Base-by-base conservation (phyloP, 306 rosid genomes). In the Trifolium repens region DNA sequence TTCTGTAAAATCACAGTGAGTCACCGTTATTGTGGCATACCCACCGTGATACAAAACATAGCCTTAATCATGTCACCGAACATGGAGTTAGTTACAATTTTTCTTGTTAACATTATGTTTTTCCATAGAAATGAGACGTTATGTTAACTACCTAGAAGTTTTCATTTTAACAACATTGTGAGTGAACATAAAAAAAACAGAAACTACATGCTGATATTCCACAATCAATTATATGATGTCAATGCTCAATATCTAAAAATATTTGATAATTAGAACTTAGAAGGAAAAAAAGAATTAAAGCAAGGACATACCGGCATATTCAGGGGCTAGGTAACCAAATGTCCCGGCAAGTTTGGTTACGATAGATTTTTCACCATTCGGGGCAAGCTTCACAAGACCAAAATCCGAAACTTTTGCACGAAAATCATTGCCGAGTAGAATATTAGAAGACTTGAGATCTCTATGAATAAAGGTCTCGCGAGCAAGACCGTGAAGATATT, bases 321-420 rank as follows among this genome's bases (percentile, higher is more conserved):
- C 97, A 32, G 97, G 97, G 27, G 97, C 97, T 59, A 92, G 90
- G 83, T 92, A 92, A 24, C 97, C 97, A 68, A 92, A 92, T 42
- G 97, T 92, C 16, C 97, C 96, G 4, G 96, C 96, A 75, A 92
- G 92, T 78, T 77, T 90, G 35, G 97, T 90, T 1, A 78, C 87
- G 54, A 92, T 75, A 19, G 92, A 90, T 35, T 90, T 92, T 54
- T 82, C 87, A 5, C 93, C 88, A 61, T 90, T 84, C 0, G 97
- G 97, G 63, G 96, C 96, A 69, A 90, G 93, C 79, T 92, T 92
- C 19, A 92, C 97, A 57, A 92, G 70, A 71, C 97, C 96, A 9
- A 92, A 92, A 78, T 90, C 97, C 0, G 97, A 87, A 73, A 92
- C 93, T 84, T 90, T 87, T 10, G 97, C 96, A 0, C 90, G 88